Evolutionary conservation across 352 stramenopile species (phyloP).

Genomic region (Globisporangium perplexum): DNA sequence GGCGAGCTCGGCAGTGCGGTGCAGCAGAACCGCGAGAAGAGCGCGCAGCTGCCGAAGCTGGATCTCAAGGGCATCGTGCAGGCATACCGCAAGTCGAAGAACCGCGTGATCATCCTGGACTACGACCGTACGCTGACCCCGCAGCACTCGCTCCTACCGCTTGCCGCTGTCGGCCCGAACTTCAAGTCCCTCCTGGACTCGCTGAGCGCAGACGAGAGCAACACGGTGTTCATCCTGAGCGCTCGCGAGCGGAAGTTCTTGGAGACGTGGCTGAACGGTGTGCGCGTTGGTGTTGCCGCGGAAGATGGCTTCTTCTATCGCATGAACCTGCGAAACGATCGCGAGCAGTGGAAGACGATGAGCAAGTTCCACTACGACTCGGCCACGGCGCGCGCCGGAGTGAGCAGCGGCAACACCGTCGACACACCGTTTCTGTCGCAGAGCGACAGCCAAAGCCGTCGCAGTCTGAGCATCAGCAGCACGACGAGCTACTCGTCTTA

Average conservation of each 20-base stretch:
- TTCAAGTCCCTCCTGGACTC: conserved; percentile 75
- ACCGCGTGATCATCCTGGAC: conserved; percentile 85
- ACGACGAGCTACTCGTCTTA: conserved; percentile 32
- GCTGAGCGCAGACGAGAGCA: conserved; percentile 52
- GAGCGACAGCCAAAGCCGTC: conserved; percentile 19
- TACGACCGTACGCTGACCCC: conserved; percentile 84
- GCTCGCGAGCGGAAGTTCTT: conserved; percentile 82
- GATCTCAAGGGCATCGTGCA: conserved; percentile 48
- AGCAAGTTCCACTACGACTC: conserved; percentile 80
- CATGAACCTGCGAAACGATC: conserved; percentile 69
- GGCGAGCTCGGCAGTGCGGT: conserved; percentile 57
- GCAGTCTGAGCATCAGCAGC: conserved; percentile 43
- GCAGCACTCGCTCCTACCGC: conserved; percentile 69
- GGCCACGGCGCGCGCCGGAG: conserved; percentile 26
- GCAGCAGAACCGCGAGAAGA: conserved; percentile 46
- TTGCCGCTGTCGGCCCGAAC: conserved; percentile 71
- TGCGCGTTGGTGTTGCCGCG: conserved; percentile 65
- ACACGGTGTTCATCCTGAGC: conserved; percentile 77
- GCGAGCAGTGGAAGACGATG: conserved; percentile 78
- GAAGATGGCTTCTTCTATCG: conserved; percentile 79
- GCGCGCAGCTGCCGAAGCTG: conserved; percentile 52
- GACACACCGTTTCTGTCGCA: conserved; percentile 27
- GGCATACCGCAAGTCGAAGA: conserved; percentile 61
- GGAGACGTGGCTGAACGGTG: conserved; percentile 82
- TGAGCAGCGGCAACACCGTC: conserved; percentile 21